Conservation (phyloP, 257 asterid genomes). For the Penstemon eatonii region DNA sequence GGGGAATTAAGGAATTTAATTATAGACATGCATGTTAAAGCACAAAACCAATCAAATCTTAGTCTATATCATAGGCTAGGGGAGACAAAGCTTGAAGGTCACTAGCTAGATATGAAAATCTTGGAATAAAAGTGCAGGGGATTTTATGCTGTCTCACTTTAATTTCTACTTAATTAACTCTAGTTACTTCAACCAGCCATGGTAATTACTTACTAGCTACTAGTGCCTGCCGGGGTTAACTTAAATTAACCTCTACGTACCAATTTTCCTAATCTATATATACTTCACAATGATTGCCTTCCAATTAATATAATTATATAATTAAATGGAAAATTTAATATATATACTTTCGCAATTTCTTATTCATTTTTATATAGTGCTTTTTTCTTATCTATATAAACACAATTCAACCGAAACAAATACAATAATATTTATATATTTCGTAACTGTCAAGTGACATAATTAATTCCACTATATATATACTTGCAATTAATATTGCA, state of each 20-base stretch:
- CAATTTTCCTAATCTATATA: slow-evolving; percentile 30
- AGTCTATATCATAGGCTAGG: slow-evolving; percentile 24
- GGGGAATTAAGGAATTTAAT: background rate
- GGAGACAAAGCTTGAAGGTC: slow-evolving; percentile 40
- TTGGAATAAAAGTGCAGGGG: slow-evolving; percentile 27
- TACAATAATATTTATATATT: too few relatives aligned
- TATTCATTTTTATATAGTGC: too few relatives aligned
- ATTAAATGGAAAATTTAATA: too few relatives aligned
- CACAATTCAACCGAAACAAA: too few relatives aligned
- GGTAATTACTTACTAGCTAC: slow-evolving; percentile 11
- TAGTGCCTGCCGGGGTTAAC: slow-evolving; percentile 25
- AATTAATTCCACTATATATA: too few relatives aligned
- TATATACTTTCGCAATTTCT: too few relatives aligned
- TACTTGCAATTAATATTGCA: too few relatives aligned
- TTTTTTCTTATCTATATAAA: too few relatives aligned
- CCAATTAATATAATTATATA: slow-evolving; percentile 31
- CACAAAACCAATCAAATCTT: slow-evolving; percentile 32
- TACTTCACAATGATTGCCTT: slow-evolving; percentile 51
- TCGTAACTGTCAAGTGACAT: too few relatives aligned
- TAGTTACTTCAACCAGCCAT: slow-evolving; percentile 36
- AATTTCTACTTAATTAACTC: slow-evolving; percentile 29
- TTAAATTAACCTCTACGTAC: slow-evolving; percentile 26
- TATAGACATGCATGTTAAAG: slow-evolving; percentile 20
- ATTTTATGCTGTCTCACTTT: slow-evolving; percentile 39
- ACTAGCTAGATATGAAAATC: slow-evolving; percentile 25